Conservation (phyloP, 768 basidiomycete genomes). For the Cystofilobasidium capitatum region DNA sequence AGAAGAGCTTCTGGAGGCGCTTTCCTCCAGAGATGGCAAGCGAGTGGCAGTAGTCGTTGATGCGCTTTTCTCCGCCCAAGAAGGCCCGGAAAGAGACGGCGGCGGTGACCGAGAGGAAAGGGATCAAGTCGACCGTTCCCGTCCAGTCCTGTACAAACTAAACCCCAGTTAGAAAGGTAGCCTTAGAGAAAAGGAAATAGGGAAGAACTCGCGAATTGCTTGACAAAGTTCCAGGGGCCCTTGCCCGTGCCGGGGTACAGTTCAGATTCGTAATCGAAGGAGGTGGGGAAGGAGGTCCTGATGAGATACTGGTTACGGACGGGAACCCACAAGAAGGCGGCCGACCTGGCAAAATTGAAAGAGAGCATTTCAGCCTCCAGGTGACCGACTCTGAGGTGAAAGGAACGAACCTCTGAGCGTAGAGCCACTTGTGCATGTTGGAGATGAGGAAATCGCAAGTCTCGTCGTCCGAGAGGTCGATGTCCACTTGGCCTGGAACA, state of each 20-base stretch:
- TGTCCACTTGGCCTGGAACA: conserved; percentile 11
- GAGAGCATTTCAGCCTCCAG: not conserved
- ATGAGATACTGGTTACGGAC: conserved; percentile 13
- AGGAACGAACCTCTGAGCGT: not conserved
- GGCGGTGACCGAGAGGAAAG: conserved; percentile 21
- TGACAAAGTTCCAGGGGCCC: conserved; percentile 3
- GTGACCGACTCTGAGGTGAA: no score
- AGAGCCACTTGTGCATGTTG: conserved; percentile 25
- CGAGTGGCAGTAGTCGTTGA: conserved; percentile 14
- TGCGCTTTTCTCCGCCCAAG: conserved; percentile 20
- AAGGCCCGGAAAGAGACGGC: conserved; percentile 19
- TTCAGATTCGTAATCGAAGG: conserved; percentile 11
- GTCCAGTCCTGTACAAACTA: conserved; percentile 12
- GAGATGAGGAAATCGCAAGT: conserved; percentile 18
- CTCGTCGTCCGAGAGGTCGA: conserved; percentile 20
- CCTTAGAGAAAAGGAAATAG: not conserved
- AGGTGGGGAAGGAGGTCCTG: conserved; percentile 10
- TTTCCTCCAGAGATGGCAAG: conserved; percentile 22
- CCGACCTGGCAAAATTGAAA: not conserved
- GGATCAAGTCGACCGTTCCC: conserved; percentile 13
- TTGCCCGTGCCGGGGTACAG: conserved; percentile 19
- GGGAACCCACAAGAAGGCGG: conserved; percentile 24
- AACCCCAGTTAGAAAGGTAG: not conserved
- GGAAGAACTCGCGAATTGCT: conserved; percentile 10
- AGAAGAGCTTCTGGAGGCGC: conserved; percentile 7